Percentiles rank a stretch among this genome's conserved stretches.
Evolutionary conservation across 2,329 filamentous ascomycete species (phyloP).

Genomic region (Zymoseptoria ardabiliae): DNA sequence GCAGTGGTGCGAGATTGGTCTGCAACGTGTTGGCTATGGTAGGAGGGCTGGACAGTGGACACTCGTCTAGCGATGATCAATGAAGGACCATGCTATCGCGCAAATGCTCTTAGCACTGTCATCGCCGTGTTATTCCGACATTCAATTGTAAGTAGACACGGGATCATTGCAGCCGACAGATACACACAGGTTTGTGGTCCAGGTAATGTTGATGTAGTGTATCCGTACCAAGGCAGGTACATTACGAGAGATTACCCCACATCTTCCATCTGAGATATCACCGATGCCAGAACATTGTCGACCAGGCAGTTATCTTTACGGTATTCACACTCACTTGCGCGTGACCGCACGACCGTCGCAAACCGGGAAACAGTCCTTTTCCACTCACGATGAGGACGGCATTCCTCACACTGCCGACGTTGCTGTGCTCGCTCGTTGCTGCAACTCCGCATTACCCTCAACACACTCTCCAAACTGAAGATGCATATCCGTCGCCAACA

Average conservation of each 20-base stretch:
- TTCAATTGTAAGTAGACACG: no score
- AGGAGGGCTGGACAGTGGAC: no score
- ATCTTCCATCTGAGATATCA: background rate
- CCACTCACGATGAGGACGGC: background rate
- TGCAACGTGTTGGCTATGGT: no score
- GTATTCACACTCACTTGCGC: background rate
- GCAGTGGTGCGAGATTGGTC: no score
- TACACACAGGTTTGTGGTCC: no score
- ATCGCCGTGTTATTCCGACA: no score
- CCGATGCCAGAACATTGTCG: background rate
- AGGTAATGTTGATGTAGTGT: no score
- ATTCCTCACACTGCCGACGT: slow-evolving; percentile 8
- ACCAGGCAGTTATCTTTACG: background rate
- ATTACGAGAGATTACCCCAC: background rate
- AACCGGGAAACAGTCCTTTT: background rate
- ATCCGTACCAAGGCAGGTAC: no score
- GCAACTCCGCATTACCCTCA: slow-evolving; percentile 9
- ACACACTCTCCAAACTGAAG: slow-evolving; percentile 5
- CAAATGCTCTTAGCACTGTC: no score
- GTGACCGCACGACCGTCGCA: background rate
- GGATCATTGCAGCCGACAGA: no score
- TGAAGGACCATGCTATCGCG: no score
- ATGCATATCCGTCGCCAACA: background rate
- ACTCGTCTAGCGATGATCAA: no score
- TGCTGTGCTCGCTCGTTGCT: slow-evolving; percentile 8